A percentile compares a stretch with the other conserved stretches of the same genome.
phyloP scores from a whole-genome alignment of 2,329 filamentous ascomycete genomes.

The Tolypocladium tropicale region DNA sequence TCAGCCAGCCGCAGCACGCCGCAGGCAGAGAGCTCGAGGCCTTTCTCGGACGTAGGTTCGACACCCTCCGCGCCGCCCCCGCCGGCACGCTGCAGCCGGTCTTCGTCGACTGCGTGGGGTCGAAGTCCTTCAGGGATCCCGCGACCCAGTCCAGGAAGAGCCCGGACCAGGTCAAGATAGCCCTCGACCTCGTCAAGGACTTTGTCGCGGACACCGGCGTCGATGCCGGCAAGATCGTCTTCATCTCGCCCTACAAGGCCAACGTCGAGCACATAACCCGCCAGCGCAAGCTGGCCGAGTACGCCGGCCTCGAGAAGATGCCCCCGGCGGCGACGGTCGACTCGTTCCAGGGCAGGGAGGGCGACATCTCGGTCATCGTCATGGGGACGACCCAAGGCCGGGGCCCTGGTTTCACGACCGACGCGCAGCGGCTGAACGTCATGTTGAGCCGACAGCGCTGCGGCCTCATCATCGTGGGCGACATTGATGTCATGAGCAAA shows the following conservation, averaged over 20 bases:
- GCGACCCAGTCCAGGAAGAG: slow-evolving; percentile 4
- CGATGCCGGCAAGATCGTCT: slow-evolving; percentile 1
- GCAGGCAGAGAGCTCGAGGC: neutral
- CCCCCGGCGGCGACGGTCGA: slow-evolving; percentile 7
- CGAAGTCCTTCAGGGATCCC: neutral
- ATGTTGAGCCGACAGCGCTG: slow-evolving; percentile 8
- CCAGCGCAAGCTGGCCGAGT: slow-evolving; percentile 2
- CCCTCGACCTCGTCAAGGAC: neutral
- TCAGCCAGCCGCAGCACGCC: neutral
- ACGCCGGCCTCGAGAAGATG: slow-evolving; percentile 5
- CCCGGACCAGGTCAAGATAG: slow-evolving; percentile 4
- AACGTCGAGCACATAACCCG: slow-evolving; percentile 6
- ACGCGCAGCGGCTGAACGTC: slow-evolving; percentile 8
- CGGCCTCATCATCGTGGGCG: slow-evolving; percentile 10
- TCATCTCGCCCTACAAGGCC: slow-evolving; percentile 9
- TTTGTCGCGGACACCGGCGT: no score
- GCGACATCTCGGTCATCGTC: slow-evolving; percentile 10
- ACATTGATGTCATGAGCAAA: slow-evolving; percentile 5
- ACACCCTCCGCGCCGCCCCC: neutral
- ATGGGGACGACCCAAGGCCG: slow-evolving; percentile 5
- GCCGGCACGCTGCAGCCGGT: slow-evolving; percentile 3
- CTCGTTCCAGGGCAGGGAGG: slow-evolving; percentile 13
- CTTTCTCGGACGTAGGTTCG: neutral
- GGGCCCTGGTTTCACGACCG: slow-evolving; percentile 7
- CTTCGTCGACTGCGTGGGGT: slow-evolving; percentile 10